These are phyloP conservation scores for Elaphomyces granulatus DNA, from an alignment of 495 filamentous ascomycete genomes.

Conservation along the genomic window DNA sequence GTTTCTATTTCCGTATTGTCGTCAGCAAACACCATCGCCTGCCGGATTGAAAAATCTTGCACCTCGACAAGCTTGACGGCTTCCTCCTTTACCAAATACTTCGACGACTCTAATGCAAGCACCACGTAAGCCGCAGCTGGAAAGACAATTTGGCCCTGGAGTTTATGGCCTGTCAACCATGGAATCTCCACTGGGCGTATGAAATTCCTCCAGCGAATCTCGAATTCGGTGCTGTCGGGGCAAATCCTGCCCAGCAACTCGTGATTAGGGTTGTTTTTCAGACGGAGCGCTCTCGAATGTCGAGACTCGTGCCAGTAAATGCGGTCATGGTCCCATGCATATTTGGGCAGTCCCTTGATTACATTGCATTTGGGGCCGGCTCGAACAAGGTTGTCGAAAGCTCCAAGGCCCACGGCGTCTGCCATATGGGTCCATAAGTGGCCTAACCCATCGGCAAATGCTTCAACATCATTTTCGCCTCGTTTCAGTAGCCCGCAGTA, in stretches of 20 bases:
- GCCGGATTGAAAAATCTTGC: conserved; percentile 24
- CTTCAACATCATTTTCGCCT: conserved; percentile 17
- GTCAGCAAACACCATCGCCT: conserved; percentile 38
- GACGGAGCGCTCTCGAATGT: conserved; percentile 11
- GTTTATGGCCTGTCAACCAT: conserved; percentile 22
- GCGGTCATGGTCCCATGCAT: conserved; percentile 32
- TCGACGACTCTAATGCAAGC: conserved; percentile 41
- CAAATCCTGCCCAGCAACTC: conserved; percentile 14
- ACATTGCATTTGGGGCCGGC: conserved; percentile 1
- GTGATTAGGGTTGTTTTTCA: conserved; percentile 6
- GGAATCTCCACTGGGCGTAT: conserved; percentile 16
- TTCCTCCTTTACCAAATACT: conserved; percentile 2
- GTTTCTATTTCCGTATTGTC: conserved; percentile 31
- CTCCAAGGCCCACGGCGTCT: conserved; percentile 6
- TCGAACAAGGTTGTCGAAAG: conserved; percentile 9
- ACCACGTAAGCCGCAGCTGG: conserved; percentile 43
- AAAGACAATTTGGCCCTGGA: conserved; percentile 33
- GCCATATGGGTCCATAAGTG: conserved; percentile 32
- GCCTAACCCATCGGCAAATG: conserved; percentile 31
- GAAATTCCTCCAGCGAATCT: conserved; percentile 18
- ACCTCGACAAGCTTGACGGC: conserved; percentile 19
- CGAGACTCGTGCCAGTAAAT: conserved; percentile 34
- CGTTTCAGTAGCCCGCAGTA: conserved; percentile 27
- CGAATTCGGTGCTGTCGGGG: conserved; percentile 4
- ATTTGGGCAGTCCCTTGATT: conserved; percentile 26